A percentile compares a stretch with the other conserved stretches of the same genome.
Conservation (phyloP, 257 asterid species). For the Fraxinus excelsior region DNA sequence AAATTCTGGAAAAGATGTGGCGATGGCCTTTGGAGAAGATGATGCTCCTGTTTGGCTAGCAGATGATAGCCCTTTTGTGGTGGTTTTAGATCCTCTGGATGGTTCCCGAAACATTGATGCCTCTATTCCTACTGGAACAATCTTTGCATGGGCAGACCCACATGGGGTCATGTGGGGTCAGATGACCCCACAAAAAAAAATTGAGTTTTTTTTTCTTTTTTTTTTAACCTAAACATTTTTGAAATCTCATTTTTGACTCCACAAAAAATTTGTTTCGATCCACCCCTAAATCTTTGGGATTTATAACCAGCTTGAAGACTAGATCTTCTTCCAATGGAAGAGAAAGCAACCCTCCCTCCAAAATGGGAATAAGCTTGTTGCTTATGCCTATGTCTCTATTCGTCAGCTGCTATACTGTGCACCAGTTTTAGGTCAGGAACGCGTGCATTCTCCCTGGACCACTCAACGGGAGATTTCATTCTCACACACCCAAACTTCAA, state of each 20-base stretch:
- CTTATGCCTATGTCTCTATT: slow-evolving; percentile 86
- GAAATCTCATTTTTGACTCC: no score
- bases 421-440: slow-evolving; percentile 80
- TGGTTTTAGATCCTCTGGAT: slow-evolving; percentile 84
- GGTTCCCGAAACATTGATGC: slow-evolving; percentile 94
- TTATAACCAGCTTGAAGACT: slow-evolving; percentile 65
- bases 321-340: slow-evolving; percentile 72
- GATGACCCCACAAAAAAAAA: no score
- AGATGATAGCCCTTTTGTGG: slow-evolving; percentile 82
- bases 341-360: slow-evolving; percentile 80
- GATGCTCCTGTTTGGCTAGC: slow-evolving; percentile 86
- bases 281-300: slow-evolving; percentile 86
- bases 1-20: slow-evolving; percentile 84
- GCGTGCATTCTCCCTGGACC: slow-evolving; percentile 84
- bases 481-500: slow-evolving; percentile 69
- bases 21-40: slow-evolving; percentile 95
- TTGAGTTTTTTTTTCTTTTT: no score
- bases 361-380: slow-evolving; percentile 75
- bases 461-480: slow-evolving; percentile 79
- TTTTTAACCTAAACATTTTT: no score
- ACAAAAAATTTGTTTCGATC: no score
- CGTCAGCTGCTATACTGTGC: slow-evolving; percentile 89
- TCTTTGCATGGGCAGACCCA: no score
- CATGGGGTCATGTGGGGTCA: no score
- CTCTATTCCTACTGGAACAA: slow-evolving; percentile 94